Base-by-base conservation (phyloP, 2,329 filamentous ascomycete genomes). In the Xylariaceae sp. region DNA sequence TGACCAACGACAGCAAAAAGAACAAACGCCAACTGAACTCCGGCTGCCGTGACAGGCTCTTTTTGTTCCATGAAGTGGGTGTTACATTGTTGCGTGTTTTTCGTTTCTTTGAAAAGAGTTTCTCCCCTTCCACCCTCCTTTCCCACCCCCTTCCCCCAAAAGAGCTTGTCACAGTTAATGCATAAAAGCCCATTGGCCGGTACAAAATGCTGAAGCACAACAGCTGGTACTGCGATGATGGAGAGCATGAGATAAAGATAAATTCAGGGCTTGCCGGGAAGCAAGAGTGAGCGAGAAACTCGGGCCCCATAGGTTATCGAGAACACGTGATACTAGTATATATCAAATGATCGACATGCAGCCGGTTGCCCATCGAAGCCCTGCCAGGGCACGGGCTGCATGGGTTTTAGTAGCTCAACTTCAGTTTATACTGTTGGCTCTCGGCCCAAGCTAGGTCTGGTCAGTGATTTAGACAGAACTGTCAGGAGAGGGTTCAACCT, bases 401-500 rank as follows among this genome's bases (percentile, higher is more conserved):
- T 56, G 44, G 34, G 18, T 59, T 37, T 45, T 10, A 50, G 57
- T 42, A 52, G 39, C 37, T 57, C 57, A 56, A 60, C 52, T 61
- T 63, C 60, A 63, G 52, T 64, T 71, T 60, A 73, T 65, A 62
- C 70, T 73, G 59, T 72, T 70, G 58, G 71, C 70, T 64, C 71
- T 69, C 34, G 69, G 63, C 15, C 72, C 56, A 65, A 71, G 70
- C 71, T 73, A 61, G 64, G 45, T 50, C 51, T 62, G 48, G 67
- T 73, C 71, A 73, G 71, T 70, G 58, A 60, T 57, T 61, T 61
- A 59, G 60, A 60, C 65, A 55, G 51, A 62, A 59, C 57, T 74
- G 73, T 70, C 73, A 70, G 78, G 83, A 77, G 64, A 77, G 74
- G 70, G 72, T 76, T 65, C 75, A 76, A 75, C 79, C 74, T 77